Percentiles rank a stretch among this genome's conserved stretches.
Conservation (phyloP, 1,284 basidiomycete species). For the Rhodotorula mucilaginosa region DNA sequence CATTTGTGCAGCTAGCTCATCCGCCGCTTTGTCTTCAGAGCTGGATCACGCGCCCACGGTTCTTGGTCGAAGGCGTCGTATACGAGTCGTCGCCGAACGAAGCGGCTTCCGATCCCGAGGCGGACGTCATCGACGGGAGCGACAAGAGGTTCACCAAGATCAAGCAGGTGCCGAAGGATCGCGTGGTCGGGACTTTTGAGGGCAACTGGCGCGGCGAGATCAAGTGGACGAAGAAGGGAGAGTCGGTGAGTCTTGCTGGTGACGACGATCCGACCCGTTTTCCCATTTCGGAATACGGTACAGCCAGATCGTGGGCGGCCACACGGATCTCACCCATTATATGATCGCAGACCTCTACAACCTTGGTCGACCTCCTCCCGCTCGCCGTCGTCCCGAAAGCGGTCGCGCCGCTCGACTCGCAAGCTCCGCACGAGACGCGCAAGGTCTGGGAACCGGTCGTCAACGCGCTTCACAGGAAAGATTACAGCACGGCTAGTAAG, state of each 20-base stretch:
- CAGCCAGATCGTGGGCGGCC: no score
- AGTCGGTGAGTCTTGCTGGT: constrained; percentile 26
- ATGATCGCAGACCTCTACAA: constrained; percentile 45
- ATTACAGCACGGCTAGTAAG: constrained; percentile 73
- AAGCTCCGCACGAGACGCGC: constrained; percentile 77
- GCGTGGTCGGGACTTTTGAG: constrained; percentile 76
- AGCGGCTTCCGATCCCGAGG: constrained; percentile 38
- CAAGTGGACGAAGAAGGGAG: constrained; percentile 55
- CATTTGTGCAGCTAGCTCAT: not conserved
- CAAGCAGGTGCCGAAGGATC: constrained; percentile 80
- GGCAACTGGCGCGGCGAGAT: constrained; percentile 84
- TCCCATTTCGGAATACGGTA: constrained; percentile 41
- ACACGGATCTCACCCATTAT: not conserved
- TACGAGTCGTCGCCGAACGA: constrained; percentile 53
- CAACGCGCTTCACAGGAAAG: constrained; percentile 69
- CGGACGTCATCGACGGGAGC: constrained; percentile 50
- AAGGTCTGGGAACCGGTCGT: constrained; percentile 88
- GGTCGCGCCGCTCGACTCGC: constrained; percentile 76
- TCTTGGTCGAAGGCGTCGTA: constrained; percentile 83
- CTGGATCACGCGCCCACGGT: constrained; percentile 87
- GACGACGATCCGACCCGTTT: not conserved
- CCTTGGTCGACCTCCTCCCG: constrained; percentile 73
- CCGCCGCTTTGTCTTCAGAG: constrained; percentile 55
- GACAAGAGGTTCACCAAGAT: constrained; percentile 65
- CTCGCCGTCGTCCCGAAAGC: constrained; percentile 76